Evolutionary conservation across 1,284 basidiomycete species (phyloP).

Genomic region (Sparassis latifolia): DNA sequence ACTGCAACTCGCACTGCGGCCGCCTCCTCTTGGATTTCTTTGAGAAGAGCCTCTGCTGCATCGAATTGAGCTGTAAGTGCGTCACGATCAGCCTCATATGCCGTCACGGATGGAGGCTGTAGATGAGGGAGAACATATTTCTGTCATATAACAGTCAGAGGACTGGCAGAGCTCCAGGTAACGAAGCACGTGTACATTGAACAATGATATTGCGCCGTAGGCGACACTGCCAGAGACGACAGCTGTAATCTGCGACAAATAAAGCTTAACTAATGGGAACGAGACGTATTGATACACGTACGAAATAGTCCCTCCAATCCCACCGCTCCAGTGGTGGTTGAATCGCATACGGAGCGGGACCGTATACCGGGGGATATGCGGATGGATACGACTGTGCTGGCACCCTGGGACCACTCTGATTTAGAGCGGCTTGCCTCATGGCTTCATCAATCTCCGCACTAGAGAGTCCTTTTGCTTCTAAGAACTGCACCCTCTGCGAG

Average conservation of each 20-base stretch:
- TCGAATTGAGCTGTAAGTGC: constrained; percentile 90
- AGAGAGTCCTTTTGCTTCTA: constrained; percentile 90
- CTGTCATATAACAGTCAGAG: constrained; percentile 31
- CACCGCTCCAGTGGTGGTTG: constrained; percentile 45
- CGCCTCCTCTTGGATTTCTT: constrained; percentile 78
- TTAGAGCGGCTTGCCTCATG: constrained; percentile 52
- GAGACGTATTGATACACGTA: constrained; percentile 33
- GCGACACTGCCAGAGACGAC: constrained; percentile 86
- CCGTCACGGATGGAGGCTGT: constrained; percentile 81
- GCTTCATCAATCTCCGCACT: constrained; percentile 85
- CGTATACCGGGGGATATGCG: constrained; percentile 36
- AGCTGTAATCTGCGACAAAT: constrained; percentile 71
- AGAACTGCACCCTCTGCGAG: constrained; percentile 84
- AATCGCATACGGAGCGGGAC: constrained; percentile 34
- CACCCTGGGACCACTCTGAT: constrained; percentile 18
- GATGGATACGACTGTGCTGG: constrained; percentile 18
- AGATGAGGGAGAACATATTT: constrained; percentile 93
- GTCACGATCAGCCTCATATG: constrained; percentile 86
- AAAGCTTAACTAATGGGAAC: neutral
- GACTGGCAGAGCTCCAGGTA: neutral
- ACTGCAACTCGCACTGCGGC: constrained; percentile 69
- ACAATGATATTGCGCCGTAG: constrained; percentile 85
- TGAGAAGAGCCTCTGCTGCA: constrained; percentile 78
- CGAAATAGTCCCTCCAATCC: constrained; percentile 96
- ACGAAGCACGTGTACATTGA: constrained; percentile 50